Base-by-base conservation (phyloP, 371 early-diverging fungal species). In the Rhizopus microsporus region DNA sequence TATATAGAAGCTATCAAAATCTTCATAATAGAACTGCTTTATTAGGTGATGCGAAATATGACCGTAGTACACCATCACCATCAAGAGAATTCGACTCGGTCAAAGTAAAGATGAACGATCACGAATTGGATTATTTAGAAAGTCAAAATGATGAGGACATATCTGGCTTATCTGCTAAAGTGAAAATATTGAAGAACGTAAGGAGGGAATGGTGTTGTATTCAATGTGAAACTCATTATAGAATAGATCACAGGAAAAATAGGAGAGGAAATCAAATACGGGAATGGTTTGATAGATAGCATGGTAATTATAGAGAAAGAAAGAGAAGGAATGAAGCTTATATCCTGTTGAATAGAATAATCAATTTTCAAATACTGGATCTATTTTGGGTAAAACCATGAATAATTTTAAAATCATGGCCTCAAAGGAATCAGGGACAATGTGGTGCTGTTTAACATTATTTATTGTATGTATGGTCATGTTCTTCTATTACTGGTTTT, bases 391-490 rank as follows among this genome's bases (percentile, higher is more conserved):
- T 16, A 63, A 68, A 50, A 80, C 80, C n/a, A 75, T 80, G 72
- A 62, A 71, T n/a, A 75, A 77, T 30, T 80, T 80, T 62, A 75
- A 77, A 32, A 51, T 70, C 8, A 80, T 80, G 80, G 80, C 80
- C 3, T 58, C 65, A 31, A 80, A 80, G 51, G 74, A 80, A 54
- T 74, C 73, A 9, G 77, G 74, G 7, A 68, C 72, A 44, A 72
- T 69, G 55, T 75, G 73, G 72, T 77, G 77, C 38, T 68, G 68
- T 42, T 58, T 80, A 51, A 67, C 74, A 16, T 52, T 80, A 7
- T 76, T 80, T 57, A 67, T 80, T 54, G 75, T 80, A 12, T 59
- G 62, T 30, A 60, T 72, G 16, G 68, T 80, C 15, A 60, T 73
- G 30, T 66, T 77, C 31, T 66, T 71, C 17, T 80, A 80, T 43